These are phyloP conservation scores for Ceraceosorus guamensis DNA, from an alignment of 1,284 basidiomycete species.

Conservation along the genomic window DNA sequence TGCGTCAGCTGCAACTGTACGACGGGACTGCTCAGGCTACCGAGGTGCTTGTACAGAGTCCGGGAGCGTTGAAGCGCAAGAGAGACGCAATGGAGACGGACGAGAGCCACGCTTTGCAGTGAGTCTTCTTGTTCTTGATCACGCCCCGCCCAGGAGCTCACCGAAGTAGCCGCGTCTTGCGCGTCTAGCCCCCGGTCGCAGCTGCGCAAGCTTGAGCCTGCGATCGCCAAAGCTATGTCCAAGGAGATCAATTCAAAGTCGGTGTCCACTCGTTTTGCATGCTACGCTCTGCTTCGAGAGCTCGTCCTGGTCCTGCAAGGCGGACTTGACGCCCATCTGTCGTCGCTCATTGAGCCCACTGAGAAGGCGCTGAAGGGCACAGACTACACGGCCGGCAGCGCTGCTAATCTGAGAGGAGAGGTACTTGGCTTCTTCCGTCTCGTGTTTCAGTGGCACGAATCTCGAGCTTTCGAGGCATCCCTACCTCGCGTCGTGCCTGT, in stretches of 20 bases:
- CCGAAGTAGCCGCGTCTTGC: constrained; percentile 10
- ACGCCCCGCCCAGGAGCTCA: neutral
- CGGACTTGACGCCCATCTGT: constrained; percentile 66
- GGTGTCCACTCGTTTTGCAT: constrained; percentile 72
- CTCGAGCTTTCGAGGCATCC: constrained; percentile 59
- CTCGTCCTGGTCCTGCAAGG: constrained; percentile 75
- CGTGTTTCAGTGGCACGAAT: constrained; percentile 74
- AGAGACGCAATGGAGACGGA: constrained; percentile 32
- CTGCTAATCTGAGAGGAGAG: constrained; percentile 54
- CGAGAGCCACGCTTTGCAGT: neutral
- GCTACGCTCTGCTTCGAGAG: constrained; percentile 69
- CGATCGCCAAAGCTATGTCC: constrained; percentile 70
- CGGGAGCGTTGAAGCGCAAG: constrained; percentile 48
- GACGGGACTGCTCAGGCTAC: constrained; percentile 54
- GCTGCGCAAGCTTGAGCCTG: constrained; percentile 61
- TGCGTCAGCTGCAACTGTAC: constrained; percentile 66
- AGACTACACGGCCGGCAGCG: constrained; percentile 41
- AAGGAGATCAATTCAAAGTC: constrained; percentile 81
- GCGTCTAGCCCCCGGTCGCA: constrained; percentile 37
- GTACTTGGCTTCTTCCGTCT: constrained; percentile 72
- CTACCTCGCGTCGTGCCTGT: constrained; percentile 64
- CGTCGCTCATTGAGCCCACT: constrained; percentile 52
- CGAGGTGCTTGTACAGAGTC: constrained; percentile 55
- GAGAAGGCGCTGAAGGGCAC: constrained; percentile 47
- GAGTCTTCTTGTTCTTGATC: too few species aligned